A percentile compares a stretch with the other conserved stretches of the same genome.
phyloP scores from a whole-genome alignment of 148 eudicot genomes.

The Bassia scoparia region DNA sequence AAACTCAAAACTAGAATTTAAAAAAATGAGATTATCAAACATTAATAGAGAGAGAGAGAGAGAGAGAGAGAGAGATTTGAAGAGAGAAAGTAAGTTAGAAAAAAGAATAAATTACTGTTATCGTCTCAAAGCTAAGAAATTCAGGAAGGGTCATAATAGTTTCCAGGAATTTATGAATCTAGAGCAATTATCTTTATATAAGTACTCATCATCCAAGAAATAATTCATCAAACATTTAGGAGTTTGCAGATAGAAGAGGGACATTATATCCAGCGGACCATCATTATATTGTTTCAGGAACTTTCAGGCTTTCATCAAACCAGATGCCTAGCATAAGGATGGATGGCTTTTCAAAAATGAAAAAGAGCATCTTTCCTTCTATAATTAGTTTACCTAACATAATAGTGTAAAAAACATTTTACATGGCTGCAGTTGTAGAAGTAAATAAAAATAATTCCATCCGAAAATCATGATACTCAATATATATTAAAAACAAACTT shows the following conservation, averaged over 20 bases:
- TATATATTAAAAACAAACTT: background rate
- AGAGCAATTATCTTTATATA: background rate
- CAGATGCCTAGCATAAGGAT: no score
- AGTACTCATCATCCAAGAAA: background rate
- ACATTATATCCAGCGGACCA: background rate
- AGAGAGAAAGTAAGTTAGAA: background rate
- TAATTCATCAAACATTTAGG: background rate
- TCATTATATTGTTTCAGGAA: no score
- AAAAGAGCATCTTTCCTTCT: background rate
- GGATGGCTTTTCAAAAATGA: background rate
- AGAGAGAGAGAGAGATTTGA: constrained; percentile 2
- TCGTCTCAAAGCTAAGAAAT: background rate
- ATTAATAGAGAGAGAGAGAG: background rate
- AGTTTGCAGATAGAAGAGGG: background rate
- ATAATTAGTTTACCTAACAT: background rate
- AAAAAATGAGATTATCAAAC: background rate
- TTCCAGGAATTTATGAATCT: background rate
- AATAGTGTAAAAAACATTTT: background rate
- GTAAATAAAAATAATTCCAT: background rate
- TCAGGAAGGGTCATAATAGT: background rate
- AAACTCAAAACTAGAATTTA: background rate
- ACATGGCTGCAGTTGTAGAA: background rate
- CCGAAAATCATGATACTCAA: background rate
- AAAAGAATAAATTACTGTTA: background rate
- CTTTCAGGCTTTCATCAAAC: no score